Conservation (phyloP, 257 asterid genomes). For the Phtheirospermum japonicum region DNA sequence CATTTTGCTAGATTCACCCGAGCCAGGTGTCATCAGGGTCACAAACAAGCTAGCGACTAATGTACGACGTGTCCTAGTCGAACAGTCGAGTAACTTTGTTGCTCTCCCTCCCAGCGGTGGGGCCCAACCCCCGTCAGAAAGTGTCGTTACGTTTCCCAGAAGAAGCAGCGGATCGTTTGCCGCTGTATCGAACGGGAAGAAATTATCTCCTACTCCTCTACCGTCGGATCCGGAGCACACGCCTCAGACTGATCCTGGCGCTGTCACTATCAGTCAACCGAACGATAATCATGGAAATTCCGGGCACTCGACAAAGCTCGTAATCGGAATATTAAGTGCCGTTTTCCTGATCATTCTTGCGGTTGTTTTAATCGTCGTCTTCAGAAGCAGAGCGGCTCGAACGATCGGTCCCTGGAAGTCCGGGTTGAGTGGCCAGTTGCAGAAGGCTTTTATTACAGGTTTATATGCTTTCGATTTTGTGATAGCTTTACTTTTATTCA, state of each 20-base stretch:
- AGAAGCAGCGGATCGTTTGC: conserved; percentile 91
- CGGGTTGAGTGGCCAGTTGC: conserved; percentile 93
- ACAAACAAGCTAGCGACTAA: conserved; percentile 29
- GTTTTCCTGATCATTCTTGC: conserved; percentile 40
- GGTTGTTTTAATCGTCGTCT: conserved; percentile 38
- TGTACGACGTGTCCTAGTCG: conserved; percentile 60
- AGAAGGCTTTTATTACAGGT: conserved; percentile 92
- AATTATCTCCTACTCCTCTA: conserved; percentile 36
- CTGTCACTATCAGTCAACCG: conserved; percentile 21
- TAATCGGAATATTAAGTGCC: conserved; percentile 46
- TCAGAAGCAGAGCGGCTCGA: conserved; percentile 62
- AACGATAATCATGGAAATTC: conserved; percentile 29
- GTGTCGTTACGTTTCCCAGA: conserved; percentile 44
- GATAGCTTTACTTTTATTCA: neutral
- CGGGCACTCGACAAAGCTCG: conserved; percentile 40
- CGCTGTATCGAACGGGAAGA: conserved; percentile 48
- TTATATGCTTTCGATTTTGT: conserved; percentile 4
- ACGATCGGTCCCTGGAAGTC: conserved; percentile 83
- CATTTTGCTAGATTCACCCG: conserved; percentile 42
- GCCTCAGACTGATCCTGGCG: conserved; percentile 27
- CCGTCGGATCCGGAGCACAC: conserved; percentile 27
- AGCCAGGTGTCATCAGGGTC: conserved; percentile 34
- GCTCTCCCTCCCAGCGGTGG: conserved; percentile 45
- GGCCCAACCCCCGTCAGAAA: conserved; percentile 31
- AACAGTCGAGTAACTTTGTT: conserved; percentile 54